Base-by-base conservation (phyloP, 2,329 filamentous ascomycete genomes). In the Trichoderma sp. region DNA sequence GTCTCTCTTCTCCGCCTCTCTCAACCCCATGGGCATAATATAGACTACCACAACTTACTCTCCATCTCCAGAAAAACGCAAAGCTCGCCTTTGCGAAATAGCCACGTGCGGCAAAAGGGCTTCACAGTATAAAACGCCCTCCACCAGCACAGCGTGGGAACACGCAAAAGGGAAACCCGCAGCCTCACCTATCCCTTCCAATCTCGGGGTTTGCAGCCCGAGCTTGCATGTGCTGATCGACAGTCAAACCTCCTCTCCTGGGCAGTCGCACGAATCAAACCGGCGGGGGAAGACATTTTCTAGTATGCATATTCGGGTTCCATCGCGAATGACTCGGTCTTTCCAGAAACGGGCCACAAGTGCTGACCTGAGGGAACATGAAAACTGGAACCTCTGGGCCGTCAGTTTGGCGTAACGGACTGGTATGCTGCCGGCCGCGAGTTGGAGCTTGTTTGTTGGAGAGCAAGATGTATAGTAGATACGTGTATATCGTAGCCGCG, bases 251-350 rank as follows among this genome's bases (percentile, higher is more conserved):
- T 40, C 35, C 62, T 35, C 16, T 57, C 47, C 37, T 49, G 14
- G 33, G 62, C 27, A 47, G 37, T 57, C 37, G 53, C 52, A 57
- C 53, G 62, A 66, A 66, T 66, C 62, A 66, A 33, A 33, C 19
- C 47, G 2, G 47, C 47, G 29, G 13, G 43, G 49, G 21, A 43
- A 27, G 37, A 24, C 47, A 24, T 49, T 64, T 16, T 21, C 35
- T 40, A 47, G 62, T 57, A 57, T 66, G 53, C 62, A 66, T 58
- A 66, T 66, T 49, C 53, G 35, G 13, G 5, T 29, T 57, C 53
- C 62, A 53, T 66, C 62, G 62, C 53, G n/a, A 63, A 64, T 64
- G 61, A 64, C 61, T 64, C 61, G 61, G 40, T 53, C 55, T 56
- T 49, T 49, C n/a, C n/a, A 24, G 11, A 43, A 37, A 11, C 52